phyloP scores from a whole-genome alignment of 306 rosid species.

The Fragaria vesca region DNA sequence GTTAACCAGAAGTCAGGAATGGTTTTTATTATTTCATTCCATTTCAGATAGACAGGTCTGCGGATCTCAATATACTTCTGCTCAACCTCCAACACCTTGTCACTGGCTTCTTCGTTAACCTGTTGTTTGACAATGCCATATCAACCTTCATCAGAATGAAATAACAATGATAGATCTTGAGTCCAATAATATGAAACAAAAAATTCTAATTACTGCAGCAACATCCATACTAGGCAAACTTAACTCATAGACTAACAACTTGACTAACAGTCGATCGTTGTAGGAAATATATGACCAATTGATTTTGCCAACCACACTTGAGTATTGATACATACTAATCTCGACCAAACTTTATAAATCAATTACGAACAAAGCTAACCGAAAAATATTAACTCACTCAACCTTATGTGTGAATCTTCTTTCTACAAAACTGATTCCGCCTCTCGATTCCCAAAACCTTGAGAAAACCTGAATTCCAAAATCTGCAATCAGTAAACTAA shows the following conservation, averaged over 20 bases:
- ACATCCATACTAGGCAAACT: not conserved
- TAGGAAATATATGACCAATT: not conserved
- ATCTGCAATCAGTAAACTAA: not conserved
- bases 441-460: not conserved
- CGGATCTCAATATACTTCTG: slow-evolving; percentile 71
- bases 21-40: slow-evolving; percentile 61
- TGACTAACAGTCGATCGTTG: slow-evolving; percentile 41
- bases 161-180: not conserved
- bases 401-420: not conserved
- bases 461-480: not conserved
- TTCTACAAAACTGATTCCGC: not conserved
- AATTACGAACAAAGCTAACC: not conserved
- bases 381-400: not conserved
- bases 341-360: too few relatives aligned
- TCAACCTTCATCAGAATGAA: slow-evolving; percentile 20
- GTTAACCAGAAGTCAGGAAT: slow-evolving; percentile 93
- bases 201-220: not conserved
- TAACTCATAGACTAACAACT: slow-evolving; percentile 37
- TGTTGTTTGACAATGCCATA: slow-evolving; percentile 25
- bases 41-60: slow-evolving; percentile 57
- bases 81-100: slow-evolving; percentile 66
- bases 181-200: not conserved
- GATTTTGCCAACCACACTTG: not conserved
- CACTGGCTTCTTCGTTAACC: slow-evolving; percentile 78
- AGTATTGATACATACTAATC: too few relatives aligned